Percentiles rank a stretch among this genome's conserved stretches.
Evolutionary conservation across 1,284 basidiomycete species (phyloP).

Genomic region (Blastosporella zonata): DNA sequence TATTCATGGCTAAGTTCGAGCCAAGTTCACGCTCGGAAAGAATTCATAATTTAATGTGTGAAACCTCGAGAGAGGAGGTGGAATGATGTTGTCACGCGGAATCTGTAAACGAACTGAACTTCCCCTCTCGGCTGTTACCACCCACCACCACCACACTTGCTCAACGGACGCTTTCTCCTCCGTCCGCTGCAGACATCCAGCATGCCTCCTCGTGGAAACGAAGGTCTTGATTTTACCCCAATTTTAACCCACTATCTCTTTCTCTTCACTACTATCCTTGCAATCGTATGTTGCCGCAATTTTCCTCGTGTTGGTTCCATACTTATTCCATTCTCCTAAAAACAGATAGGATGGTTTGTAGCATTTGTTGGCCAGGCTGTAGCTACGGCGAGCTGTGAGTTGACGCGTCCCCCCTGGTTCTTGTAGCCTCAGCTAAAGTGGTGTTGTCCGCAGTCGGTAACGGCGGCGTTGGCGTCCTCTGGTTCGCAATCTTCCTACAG

Average conservation of each 20-base stretch:
- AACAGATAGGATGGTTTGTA: slow-evolving; percentile 84
- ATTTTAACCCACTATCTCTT: slow-evolving; percentile 90
- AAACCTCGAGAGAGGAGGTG: slow-evolving; percentile 1
- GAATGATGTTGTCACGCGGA: slow-evolving; percentile 13
- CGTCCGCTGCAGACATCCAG: slow-evolving; percentile 21
- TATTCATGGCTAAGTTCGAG: no score
- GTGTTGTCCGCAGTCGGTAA: slow-evolving; percentile 37
- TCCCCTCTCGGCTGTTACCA: slow-evolving; percentile 9
- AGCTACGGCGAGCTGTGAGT: slow-evolving; percentile 62
- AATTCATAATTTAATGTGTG: not conserved
- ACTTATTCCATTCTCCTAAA: slow-evolving; percentile 9
- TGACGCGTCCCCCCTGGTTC: slow-evolving; percentile 5
- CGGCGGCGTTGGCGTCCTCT: slow-evolving; percentile 63
- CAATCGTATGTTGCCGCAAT: slow-evolving; percentile 54
- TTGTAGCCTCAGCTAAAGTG: slow-evolving; percentile 17
- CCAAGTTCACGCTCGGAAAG: no score
- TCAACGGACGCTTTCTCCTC: slow-evolving; percentile 9
- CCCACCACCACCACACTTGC: slow-evolving; percentile 2
- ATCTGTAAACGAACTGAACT: slow-evolving; percentile 11
- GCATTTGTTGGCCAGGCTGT: slow-evolving; percentile 86
- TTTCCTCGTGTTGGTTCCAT: not conserved
- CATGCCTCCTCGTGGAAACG: slow-evolving; percentile 54
- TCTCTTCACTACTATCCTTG: slow-evolving; percentile 80
- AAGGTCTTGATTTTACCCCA: slow-evolving; percentile 76
- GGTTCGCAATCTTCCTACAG: slow-evolving; percentile 93